Conservation (phyloP, 345 rosid species). For the Gossypium turneri region DNA sequence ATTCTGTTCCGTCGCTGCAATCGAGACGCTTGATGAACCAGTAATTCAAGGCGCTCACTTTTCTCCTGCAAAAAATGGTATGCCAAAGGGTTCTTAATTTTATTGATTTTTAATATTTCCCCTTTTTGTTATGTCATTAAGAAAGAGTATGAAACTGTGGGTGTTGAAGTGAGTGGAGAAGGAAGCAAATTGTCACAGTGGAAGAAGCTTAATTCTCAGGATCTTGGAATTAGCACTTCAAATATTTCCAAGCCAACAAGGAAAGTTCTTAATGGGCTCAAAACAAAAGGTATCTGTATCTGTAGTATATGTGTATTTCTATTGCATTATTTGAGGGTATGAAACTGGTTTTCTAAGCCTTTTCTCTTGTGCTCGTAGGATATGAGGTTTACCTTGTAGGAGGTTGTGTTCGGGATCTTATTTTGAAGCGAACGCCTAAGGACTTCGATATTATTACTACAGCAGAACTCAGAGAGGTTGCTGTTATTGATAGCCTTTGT, state of each 20-base stretch:
- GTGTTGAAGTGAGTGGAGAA: conserved; percentile 24
- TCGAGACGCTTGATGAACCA: conserved; percentile 43
- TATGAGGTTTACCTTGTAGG: conserved; percentile 90
- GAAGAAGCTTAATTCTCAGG: conserved; percentile 46
- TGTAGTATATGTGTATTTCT: not conserved
- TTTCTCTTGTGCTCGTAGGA: conserved; percentile 34
- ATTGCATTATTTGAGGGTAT: not conserved
- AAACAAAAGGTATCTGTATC: conserved; percentile 36
- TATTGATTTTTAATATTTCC: not conserved
- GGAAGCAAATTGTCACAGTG: conserved; percentile 28
- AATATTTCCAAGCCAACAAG: conserved; percentile 42
- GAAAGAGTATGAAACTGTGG: not conserved
- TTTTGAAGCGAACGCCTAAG: conserved; percentile 70
- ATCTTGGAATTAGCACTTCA: conserved; percentile 49
- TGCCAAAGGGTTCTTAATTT: not conserved
- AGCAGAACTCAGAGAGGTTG: conserved; percentile 83
- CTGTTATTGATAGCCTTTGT: not conserved
- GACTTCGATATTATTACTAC: conserved; percentile 91
- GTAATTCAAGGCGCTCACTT: conserved; percentile 24
- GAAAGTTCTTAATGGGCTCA: conserved; percentile 55
- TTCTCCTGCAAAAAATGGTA: conserved; percentile 22
- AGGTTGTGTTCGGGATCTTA: conserved; percentile 95
- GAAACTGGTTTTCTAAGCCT: not conserved
- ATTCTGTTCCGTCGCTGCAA: conserved; percentile 37
- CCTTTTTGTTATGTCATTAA: not conserved